phyloP scores from a whole-genome alignment of 768 basidiomycete species.

The Leccinum aurantiacum region DNA sequence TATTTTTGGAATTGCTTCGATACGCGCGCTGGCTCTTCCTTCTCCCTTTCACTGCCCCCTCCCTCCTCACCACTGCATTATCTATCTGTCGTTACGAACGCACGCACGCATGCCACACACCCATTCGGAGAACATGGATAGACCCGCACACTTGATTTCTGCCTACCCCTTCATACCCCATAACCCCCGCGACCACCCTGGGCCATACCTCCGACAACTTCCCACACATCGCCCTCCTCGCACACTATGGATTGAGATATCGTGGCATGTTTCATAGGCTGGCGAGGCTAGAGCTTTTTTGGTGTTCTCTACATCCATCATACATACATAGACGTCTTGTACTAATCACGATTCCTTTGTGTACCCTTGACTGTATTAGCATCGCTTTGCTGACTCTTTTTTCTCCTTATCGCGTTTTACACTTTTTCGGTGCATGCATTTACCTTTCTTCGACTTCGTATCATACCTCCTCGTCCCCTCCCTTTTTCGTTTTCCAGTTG shows the following conservation, averaged over 20 bases:
- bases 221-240: background rate
- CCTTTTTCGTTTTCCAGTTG: background rate
- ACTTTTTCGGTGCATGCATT: background rate
- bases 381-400: background rate
- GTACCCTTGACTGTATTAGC: background rate
- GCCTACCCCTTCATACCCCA: background rate
- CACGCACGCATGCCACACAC: background rate
- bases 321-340: conserved; percentile 10
- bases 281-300: conserved; percentile 5
- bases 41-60: background rate
- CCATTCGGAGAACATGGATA: background rate
- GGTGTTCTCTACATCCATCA: background rate
- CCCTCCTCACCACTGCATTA: conserved; percentile 6
- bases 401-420: background rate
- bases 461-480: background rate
- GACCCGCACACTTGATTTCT: background rate
- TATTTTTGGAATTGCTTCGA: conserved; percentile 16
- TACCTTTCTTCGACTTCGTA: background rate
- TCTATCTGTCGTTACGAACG: conserved; percentile 13
- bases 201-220: conserved; percentile 4
- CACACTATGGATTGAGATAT: conserved; percentile 6
- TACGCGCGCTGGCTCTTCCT: conserved; percentile 3
- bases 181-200: conserved; percentile 1
- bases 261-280: conserved; percentile 2
- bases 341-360: conserved; percentile 3